Percentiles rank a stretch among this genome's conserved stretches.
These are phyloP conservation scores for Penicillium sp. DNA, from an alignment of 2,329 filamentous ascomycete species.

Conservation along the genomic window DNA sequence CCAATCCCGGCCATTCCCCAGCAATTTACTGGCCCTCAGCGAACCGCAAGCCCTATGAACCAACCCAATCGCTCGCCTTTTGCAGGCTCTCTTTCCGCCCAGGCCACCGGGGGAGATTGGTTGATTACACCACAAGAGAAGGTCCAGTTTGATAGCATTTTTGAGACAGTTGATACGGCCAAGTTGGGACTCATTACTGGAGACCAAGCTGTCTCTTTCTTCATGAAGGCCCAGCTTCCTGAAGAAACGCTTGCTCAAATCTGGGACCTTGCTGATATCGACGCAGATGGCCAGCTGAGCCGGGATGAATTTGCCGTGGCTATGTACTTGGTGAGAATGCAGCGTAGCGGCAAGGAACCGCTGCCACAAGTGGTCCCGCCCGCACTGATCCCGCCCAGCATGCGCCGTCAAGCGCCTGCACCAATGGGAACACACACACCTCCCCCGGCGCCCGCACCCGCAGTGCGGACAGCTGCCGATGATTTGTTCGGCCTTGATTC, in stretches of 20 bases:
- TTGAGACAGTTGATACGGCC: slow-evolving; percentile 75
- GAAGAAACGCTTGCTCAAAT: slow-evolving; percentile 90
- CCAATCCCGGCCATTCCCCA: slow-evolving; percentile 70
- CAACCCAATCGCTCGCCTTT: slow-evolving; percentile 44
- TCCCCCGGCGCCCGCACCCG: slow-evolving; percentile 45
- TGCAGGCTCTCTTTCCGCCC: slow-evolving; percentile 50
- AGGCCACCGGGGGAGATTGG: slow-evolving; percentile 69
- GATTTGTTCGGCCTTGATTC: slow-evolving; percentile 92
- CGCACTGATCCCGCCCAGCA: slow-evolving; percentile 79
- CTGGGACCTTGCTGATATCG: slow-evolving; percentile 95
- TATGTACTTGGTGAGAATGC: slow-evolving; percentile 93
- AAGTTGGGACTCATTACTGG: slow-evolving; percentile 83
- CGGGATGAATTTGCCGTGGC: slow-evolving; percentile 94
- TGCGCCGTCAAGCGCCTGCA: slow-evolving; percentile 58
- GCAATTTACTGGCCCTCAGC: slow-evolving; percentile 66
- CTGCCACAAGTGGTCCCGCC: slow-evolving; percentile 75
- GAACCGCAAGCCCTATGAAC: slow-evolving; percentile 59
- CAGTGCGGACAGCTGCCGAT: slow-evolving; percentile 75
- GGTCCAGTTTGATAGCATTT: slow-evolving; percentile 80
- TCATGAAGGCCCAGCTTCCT: slow-evolving; percentile 84
- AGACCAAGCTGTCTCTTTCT: slow-evolving; percentile 90
- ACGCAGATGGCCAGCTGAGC: slow-evolving; percentile 78
- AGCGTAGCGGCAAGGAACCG: slow-evolving; percentile 68
- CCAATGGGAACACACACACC: slow-evolving; percentile 40
- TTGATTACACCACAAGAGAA: slow-evolving; percentile 80